phyloP scores from a whole-genome alignment of 225 moss, liverwort and hornwort species.

The Sphagnum tenellum region DNA sequence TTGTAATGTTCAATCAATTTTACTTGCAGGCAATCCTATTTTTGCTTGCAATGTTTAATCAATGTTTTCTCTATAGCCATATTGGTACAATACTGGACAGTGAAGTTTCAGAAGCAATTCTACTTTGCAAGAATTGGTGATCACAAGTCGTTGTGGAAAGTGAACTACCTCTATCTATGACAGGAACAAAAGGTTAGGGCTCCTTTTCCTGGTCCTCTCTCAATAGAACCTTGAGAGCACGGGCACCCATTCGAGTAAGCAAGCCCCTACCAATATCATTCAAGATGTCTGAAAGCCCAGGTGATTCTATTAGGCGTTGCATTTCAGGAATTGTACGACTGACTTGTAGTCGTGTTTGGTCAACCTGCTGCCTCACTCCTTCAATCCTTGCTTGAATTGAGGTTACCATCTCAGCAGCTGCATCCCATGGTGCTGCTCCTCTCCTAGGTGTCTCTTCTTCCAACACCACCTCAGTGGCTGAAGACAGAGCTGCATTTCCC shows the following conservation, averaged over 20 bases:
- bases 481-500: slow-evolving; percentile 10
- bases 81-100: no score
- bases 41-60: no score
- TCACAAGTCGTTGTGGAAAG: no score
- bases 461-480: neutral
- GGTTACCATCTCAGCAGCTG: slow-evolving; percentile 38
- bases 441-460: neutral
- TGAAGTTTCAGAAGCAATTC: no score
- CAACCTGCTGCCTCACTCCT: slow-evolving; percentile 41
- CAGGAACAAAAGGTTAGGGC: slow-evolving; percentile 5
- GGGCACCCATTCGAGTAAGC: slow-evolving; percentile 50
- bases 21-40: no score
- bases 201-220: slow-evolving; percentile 33
- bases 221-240: slow-evolving; percentile 43
- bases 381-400: slow-evolving; percentile 36
- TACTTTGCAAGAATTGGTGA: no score
- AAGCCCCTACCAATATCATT: slow-evolving; percentile 55
- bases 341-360: slow-evolving; percentile 31
- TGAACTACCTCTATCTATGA: no score
- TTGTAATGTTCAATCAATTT: no score
- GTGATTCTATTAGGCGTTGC: slow-evolving; percentile 40
- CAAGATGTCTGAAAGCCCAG: slow-evolving; percentile 40
- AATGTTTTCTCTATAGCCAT: no score
- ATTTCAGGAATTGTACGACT: slow-evolving; percentile 51
- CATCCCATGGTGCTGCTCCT: slow-evolving; percentile 49